Evolutionary conservation across 2,329 filamentous ascomycete species (phyloP), one percentile per base, ranked within the genome.

Genomic region (Anthostomella pinea): DNA sequence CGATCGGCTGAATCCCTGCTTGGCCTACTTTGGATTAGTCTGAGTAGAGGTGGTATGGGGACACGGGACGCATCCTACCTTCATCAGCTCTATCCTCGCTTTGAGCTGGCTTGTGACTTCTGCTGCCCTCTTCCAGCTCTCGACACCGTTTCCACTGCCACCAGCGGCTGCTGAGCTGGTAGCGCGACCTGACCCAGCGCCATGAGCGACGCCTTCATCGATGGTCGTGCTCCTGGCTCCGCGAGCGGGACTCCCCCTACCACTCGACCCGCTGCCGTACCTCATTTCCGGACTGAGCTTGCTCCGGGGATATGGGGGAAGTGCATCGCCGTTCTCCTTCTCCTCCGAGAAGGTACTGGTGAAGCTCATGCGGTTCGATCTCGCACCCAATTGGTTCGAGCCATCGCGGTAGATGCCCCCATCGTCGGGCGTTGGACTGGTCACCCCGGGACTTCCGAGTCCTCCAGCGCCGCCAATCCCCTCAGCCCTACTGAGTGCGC

Each of bases 11-110:
- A 29, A 29, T 9, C 26, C 26, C 26, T 29, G 26, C 11, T 29
- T 29, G 15, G 26, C 26, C 26, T 29, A 16, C 15, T 16, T n/a
- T n/a, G n/a, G n/a, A n/a, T n/a, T n/a, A n/a, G n/a, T n/a, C n/a
- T n/a, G n/a, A n/a, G n/a, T n/a, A n/a, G n/a, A n/a, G n/a, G n/a
- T n/a, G n/a, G n/a, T n/a, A 29, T 29, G 10, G 10, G 6, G 4
- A 11, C 9, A 35, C n/a, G 13, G 14, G 24, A 13, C 13, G 24
- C 3, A 11, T 55, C 67, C 49, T 55, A 78, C 79, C 76, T 97
- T 98, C 93, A 98, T 98, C 72, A 93, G 86, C 70, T 97, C 93
- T 63, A 98, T 98, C 60, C 93, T 81, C 34, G 91, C 89, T 70
- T 97, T 98, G 56, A 98, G 65, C 62, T 96, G 93, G 64, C 90